Evolutionary conservation across 345 rosid species (phyloP).

Genomic region (Jatropha curcas): DNA sequence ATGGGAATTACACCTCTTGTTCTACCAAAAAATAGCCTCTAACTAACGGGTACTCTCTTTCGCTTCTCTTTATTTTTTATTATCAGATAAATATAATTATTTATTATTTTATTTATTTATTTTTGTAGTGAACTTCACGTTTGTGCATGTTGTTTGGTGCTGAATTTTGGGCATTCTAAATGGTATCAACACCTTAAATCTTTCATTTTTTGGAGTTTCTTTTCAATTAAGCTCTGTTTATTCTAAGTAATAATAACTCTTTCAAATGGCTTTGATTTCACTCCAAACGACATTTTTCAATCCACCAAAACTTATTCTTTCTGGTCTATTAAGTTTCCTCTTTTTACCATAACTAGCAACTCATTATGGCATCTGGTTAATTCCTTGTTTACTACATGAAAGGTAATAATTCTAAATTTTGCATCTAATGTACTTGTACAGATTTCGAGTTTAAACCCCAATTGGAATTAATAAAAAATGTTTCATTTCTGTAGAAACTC

Average conservation of each 20-base stretch:
- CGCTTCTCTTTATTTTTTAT: too few species aligned
- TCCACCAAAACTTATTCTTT: slow-evolving; percentile 19
- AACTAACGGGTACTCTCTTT: too few species aligned
- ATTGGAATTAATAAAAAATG: too few species aligned
- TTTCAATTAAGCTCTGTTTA: slow-evolving; percentile 1
- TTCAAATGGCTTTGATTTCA: slow-evolving; percentile 14
- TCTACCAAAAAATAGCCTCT: too few species aligned
- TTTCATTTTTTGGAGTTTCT: slow-evolving; percentile 1
- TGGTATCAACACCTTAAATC: slow-evolving; percentile 26
- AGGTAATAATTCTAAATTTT: too few species aligned
- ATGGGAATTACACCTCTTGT: too few species aligned
- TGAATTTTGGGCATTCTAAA: slow-evolving; percentile 19
- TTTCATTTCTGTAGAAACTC: too few species aligned
- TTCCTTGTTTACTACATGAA: background rate
- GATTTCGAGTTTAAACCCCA: background rate
- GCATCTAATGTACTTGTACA: background rate
- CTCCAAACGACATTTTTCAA: slow-evolving; percentile 7
- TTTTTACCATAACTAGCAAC: background rate
- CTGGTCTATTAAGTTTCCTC: slow-evolving; percentile 21
- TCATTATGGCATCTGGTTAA: background rate
- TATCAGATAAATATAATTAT: too few species aligned
- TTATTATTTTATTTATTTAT: too few species aligned
- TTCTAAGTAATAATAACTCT: background rate
- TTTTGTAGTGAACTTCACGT: slow-evolving; percentile 13
- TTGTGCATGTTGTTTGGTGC: slow-evolving; percentile 2